These are phyloP conservation scores for Cladosporium cucumerinum DNA, from an alignment of 2,329 filamentous ascomycete species.

Conservation along the genomic window DNA sequence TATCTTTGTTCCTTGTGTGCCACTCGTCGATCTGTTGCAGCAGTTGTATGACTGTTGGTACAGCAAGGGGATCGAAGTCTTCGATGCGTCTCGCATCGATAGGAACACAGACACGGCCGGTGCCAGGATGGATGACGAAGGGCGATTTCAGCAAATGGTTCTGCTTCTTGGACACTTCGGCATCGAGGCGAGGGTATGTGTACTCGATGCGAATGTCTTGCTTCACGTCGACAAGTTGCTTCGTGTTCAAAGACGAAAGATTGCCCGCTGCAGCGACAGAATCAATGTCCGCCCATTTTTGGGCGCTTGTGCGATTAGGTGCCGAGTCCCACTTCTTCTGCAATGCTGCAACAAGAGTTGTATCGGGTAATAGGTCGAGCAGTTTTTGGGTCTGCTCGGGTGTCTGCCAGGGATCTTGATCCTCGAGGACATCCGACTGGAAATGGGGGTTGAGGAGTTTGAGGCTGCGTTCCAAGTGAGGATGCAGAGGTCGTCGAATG, in stretches of 20 bases:
- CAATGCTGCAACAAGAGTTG: conserved; percentile 70
- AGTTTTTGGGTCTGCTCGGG: conserved; percentile 71
- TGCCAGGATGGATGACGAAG: conserved; percentile 94
- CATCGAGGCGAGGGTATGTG: conserved; percentile 94
- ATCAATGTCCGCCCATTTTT: conserved; percentile 95
- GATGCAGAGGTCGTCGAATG: conserved; percentile 82
- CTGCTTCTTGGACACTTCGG: conserved; percentile 94
- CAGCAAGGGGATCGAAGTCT: conserved; percentile 78
- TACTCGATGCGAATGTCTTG: conserved; percentile 97
- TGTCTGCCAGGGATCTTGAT: conserved; percentile 80
- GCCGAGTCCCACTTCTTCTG: conserved; percentile 87
- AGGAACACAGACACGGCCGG: conserved; percentile 89
- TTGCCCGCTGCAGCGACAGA: conserved; percentile 72
- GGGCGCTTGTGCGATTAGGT: conserved; percentile 69
- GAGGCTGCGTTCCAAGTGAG: conserved; percentile 81
- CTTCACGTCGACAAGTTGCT: conserved; percentile 78
- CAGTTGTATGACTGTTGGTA: conserved; percentile 84
- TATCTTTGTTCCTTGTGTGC: conserved; percentile 48
- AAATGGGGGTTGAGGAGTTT: conserved; percentile 83
- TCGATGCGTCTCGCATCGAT: conserved; percentile 75
- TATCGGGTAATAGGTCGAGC: conserved; percentile 80
- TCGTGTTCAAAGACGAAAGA: conserved; percentile 57
- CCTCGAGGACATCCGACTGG: conserved; percentile 72
- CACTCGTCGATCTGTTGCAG: conserved; percentile 84
- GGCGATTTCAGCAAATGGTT: conserved; percentile 97